Evolutionary conservation across 2,329 filamentous ascomycete genomes (phyloP), one percentile per base, ranked within the genome.

Genomic region (Chaetomiaceae sp.): DNA sequence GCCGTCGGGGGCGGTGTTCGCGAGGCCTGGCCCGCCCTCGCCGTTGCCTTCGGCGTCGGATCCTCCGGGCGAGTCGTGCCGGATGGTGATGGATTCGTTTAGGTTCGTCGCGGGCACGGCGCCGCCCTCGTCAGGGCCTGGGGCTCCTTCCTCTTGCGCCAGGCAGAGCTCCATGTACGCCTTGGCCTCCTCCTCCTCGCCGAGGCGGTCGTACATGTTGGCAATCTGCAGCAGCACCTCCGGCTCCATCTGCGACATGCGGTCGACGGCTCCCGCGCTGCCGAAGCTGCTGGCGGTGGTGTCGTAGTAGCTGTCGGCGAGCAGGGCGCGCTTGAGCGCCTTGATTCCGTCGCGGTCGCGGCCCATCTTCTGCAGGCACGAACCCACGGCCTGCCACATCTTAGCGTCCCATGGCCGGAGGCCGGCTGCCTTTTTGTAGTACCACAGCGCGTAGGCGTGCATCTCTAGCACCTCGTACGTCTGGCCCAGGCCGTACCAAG

Each of bases 401-500:
- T 97, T 97, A 0, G 91, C 89, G 63, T 99, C 94, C 78, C 92
- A 96, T 0, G 92, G 91, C n/a, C 91, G 84, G 1, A 99, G 76
- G 0, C 91, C 89, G 0, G 92, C 92, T 0, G 94, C 94, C 53
- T 94, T 90, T 67, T 97, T 95, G 74, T 96, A 96, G 72, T 99
- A 99, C 81, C 94, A 97, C 0, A 99, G 74, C 1, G 92, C 91
- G 68, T 99, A 99, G 39, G 91, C 91, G 66, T 96, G 89, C 90
- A 96, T 96, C 71, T 99, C 94, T 8, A 99, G 81, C 62, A 99
- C 88, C 69, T 99, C 94, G 66, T 99, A 99, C 1, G 94, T 95
- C 68, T 97, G 92, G 1, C 94, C 94, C 0, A 99, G 78, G 31
- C 94, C 94, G 67, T 99, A 97, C 94, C 94, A 99, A 4, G 94